Percentiles rank a stretch among this genome's conserved stretches.
phyloP scores from a whole-genome alignment of 768 basidiomycete genomes.

The Panellus pusillus region DNA sequence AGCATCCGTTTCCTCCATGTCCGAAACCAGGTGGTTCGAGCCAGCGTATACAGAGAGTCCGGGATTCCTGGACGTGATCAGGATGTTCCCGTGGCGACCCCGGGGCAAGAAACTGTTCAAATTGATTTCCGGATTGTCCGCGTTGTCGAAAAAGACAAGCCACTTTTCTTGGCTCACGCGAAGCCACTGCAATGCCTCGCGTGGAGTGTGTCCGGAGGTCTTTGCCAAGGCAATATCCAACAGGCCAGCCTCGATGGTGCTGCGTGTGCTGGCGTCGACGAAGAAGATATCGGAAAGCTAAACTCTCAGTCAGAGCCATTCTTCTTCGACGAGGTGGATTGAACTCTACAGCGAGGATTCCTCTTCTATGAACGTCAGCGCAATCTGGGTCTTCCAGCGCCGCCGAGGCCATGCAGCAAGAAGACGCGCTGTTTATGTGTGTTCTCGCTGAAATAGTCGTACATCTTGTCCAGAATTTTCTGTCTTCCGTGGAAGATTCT shows the following conservation, averaged over 20 bases:
- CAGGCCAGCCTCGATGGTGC: not conserved
- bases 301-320: not conserved
- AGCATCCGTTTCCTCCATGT: constrained; percentile 1
- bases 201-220: not conserved
- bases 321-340: not conserved
- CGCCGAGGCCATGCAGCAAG: not conserved
- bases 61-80: constrained; percentile 9
- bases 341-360: not conserved
- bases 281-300: constrained; percentile 1
- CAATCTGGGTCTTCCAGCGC: constrained; percentile 10
- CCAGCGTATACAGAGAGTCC: not conserved
- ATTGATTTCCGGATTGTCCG: not conserved
- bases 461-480: not conserved
- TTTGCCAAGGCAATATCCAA: not conserved
- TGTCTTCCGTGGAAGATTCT: not conserved
- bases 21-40: not conserved
- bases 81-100: constrained; percentile 7
- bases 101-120: constrained; percentile 2
- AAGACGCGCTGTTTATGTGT: not conserved
- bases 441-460: not conserved
- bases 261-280: not conserved
- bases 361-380: constrained; percentile 3
- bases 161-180: not conserved
- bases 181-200: not conserved
- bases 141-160: constrained; percentile 1